These are phyloP conservation scores for Naumovozyma castellii DNA, from an alignment of 805 yeast genomes.

Conservation along the genomic window DNA sequence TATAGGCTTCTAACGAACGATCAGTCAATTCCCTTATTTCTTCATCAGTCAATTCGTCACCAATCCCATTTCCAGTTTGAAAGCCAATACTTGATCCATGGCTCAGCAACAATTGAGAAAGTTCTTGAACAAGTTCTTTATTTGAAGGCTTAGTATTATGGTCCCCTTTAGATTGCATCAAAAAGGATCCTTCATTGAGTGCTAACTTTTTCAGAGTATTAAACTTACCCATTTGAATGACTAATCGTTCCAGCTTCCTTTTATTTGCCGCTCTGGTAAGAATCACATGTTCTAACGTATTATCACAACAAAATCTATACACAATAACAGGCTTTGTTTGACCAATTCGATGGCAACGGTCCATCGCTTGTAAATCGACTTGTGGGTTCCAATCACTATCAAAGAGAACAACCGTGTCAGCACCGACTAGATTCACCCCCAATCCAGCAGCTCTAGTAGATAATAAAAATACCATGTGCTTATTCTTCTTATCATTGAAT, in stretches of 20 bases:
- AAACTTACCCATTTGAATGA: constrained; percentile 57
- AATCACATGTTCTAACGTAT: constrained; percentile 77
- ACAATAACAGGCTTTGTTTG: constrained; percentile 77
- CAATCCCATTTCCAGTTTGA: constrained; percentile 9
- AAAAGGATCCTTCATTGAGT: constrained; percentile 23
- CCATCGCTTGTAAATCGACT: constrained; percentile 93
- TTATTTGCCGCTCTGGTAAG: constrained; percentile 73
- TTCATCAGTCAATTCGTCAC: constrained; percentile 27
- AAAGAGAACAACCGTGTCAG: constrained; percentile 82
- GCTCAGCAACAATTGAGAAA: constrained; percentile 34
- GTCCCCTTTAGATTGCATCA: constrained; percentile 14
- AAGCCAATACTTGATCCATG: constrained; percentile 33
- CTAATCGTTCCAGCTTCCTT: constrained; percentile 65
- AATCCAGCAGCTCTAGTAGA: constrained; percentile 94
- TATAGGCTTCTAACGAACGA: constrained; percentile 38
- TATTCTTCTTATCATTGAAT: constrained; percentile 32
- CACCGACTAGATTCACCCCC: constrained; percentile 77
- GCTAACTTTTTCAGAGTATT: constrained; percentile 35
- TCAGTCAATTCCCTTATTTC: constrained; percentile 45
- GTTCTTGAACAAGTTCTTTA: constrained; percentile 31
- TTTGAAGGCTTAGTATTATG: constrained; percentile 19
- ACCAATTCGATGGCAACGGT: constrained; percentile 88
- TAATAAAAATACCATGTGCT: constrained; percentile 50
- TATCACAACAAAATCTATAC: constrained; percentile 64
- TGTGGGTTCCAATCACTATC: constrained; percentile 98